phyloP scores from a whole-genome alignment of 345 rosid species.

The Lumnitzera littorea region DNA sequence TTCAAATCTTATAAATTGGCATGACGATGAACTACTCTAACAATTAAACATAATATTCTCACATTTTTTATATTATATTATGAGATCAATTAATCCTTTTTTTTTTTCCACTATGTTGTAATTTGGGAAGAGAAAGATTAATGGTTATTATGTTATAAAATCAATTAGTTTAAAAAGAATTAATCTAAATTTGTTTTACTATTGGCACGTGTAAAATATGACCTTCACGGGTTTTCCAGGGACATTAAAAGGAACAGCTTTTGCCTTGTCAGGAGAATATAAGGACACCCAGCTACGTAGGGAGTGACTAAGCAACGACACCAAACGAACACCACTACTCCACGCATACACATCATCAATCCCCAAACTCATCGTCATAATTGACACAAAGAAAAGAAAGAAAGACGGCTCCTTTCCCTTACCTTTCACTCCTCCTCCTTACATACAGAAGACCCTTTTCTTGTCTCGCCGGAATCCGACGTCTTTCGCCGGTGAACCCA shows the following conservation, averaged over 20 bases:
- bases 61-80: too few relatives aligned
- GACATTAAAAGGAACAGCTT: conserved; percentile 13
- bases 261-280: conserved; percentile 2
- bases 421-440: background rate
- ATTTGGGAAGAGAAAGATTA: too few relatives aligned
- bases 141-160: too few relatives aligned
- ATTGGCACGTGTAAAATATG: conserved; percentile 23
- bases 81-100: background rate
- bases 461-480: conserved; percentile 10
- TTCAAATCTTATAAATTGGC: too few relatives aligned
- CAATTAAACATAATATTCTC: too few relatives aligned
- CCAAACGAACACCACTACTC: background rate
- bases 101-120: too few relatives aligned
- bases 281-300: too few relatives aligned
- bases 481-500: conserved; percentile 7
- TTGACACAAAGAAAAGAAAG: too few relatives aligned
- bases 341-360: too few relatives aligned
- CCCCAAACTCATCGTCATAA: background rate
- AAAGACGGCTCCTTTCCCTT: background rate
- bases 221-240: too few relatives aligned
- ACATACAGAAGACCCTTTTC: background rate
- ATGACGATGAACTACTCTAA: too few relatives aligned
- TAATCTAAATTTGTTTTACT: background rate
- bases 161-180: too few relatives aligned
- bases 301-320: background rate